These are phyloP conservation scores for Fusarium sp. DNA, from an alignment of 2,329 filamentous ascomycete species.

Conservation along the genomic window DNA sequence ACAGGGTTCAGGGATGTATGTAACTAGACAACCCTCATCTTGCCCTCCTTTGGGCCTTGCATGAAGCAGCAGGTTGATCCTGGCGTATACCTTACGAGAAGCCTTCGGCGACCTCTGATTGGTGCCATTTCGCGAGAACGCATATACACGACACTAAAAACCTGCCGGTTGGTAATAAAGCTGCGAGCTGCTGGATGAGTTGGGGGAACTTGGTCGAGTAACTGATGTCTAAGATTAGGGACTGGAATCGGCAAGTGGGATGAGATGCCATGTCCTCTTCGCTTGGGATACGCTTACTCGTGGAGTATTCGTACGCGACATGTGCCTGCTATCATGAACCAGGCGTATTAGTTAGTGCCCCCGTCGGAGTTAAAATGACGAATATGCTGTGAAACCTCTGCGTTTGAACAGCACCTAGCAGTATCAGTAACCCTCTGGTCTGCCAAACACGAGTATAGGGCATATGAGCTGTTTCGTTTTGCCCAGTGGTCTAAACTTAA, in stretches of 20 bases:
- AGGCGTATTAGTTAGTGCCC: background rate
- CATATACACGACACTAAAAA: background rate
- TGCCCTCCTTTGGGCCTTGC: slow-evolving; percentile 32
- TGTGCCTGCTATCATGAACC: background rate
- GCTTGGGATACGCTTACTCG: background rate
- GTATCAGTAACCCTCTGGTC: background rate
- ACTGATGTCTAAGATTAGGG: background rate
- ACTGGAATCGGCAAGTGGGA: background rate
- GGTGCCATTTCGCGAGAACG: slow-evolving; percentile 13
- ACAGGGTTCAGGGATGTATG: slow-evolving; percentile 47
- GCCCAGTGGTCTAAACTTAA: too few relatives aligned
- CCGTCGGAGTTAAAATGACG: background rate
- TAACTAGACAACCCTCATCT: slow-evolving; percentile 41
- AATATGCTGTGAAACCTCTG: background rate
- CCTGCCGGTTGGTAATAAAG: slow-evolving; percentile 7
- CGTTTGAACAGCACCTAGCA: background rate
- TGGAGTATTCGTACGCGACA: background rate
- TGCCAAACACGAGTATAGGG: background rate
- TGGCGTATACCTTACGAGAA: slow-evolving; percentile 1
- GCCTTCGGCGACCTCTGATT: slow-evolving; percentile 22
- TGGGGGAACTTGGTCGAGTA: slow-evolving; percentile 27
- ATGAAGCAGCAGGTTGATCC: slow-evolving; percentile 29
- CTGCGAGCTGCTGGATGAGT: slow-evolving; percentile 19
- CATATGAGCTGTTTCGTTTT: background rate
- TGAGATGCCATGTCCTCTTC: background rate